A percentile compares a stretch with the other conserved stretches of the same genome.
Evolutionary conservation across 257 asterid genomes (phyloP).

Genomic region (Ophiorrhiza pumila): DNA sequence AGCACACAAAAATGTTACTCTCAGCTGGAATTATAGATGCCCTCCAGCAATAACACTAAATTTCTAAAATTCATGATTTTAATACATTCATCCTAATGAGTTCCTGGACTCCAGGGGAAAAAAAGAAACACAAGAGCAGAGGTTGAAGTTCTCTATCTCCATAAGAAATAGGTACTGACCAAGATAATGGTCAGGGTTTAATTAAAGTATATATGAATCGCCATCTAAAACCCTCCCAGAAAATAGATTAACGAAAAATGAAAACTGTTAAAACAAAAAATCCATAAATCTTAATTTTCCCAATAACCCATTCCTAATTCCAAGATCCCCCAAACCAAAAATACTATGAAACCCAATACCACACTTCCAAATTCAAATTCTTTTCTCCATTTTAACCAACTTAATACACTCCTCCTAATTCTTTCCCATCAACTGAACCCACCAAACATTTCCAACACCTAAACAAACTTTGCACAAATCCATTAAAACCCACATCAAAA

Average conservation of each 20-base stretch:
- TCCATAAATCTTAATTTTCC: not conserved
- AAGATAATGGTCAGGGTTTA: not conserved
- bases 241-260: not conserved
- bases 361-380: not conserved
- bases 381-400: not conserved
- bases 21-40: not conserved
- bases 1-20: not conserved
- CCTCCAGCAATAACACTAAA: not conserved
- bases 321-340: not conserved
- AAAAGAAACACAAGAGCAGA: too few species aligned
- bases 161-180: too few species aligned
- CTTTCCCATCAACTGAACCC: not conserved
- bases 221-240: not conserved
- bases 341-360: not conserved
- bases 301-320: conserved; percentile 1
- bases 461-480: not conserved
- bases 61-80: not conserved
- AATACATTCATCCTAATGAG: too few species aligned
- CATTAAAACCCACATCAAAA: conserved; percentile 9
- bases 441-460: too few species aligned
- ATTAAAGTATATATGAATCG: not conserved
- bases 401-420: not conserved
- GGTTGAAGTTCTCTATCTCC: too few species aligned
- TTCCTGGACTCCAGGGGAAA: too few species aligned
- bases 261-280: not conserved